Evolutionary conservation across 2,329 filamentous ascomycete genomes (phyloP), one percentile per base, ranked within the genome.

Genomic region (Zasmidium angulare): DNA sequence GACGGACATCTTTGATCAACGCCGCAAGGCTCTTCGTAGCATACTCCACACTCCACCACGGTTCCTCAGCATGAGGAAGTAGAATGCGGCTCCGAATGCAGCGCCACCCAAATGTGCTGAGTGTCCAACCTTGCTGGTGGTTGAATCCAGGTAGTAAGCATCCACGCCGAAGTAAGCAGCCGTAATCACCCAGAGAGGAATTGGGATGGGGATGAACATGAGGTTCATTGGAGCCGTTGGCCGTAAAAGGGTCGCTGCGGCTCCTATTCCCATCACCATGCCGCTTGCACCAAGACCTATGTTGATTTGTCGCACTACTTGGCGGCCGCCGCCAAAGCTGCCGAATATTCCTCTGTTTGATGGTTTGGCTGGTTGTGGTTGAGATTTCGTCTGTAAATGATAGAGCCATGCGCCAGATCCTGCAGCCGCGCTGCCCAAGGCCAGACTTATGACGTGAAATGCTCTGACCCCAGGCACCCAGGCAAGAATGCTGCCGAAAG

Each of bases 91-190:
- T 0, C 79, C 79, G 64, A 77, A 79, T 0, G 68, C 68, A 20
- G 72, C 54, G 0, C 79, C 79, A 3, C 79, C 79, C 14, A 81
- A 56, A 71, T 81, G 79, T 7, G 77, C 79, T 19, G 74, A 69
- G 69, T 81, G 79, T 3, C 68, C 77, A 9, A 75, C 62, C 3
- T 52, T 59, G 19, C 65, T 70, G 10, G 59, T 67, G 3, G 62
- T 49, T 36, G 65, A 61, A 53, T 75, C 70, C 36, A 80, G 43
- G 59, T 71, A 72, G 60, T 72, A 78, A 1, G 72, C 67, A 66
- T 81, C 78, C 36, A 74, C 68, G 0, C 69, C 66, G 1, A 73
- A 72, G 62, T 76, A 80, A 1, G 67, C 72, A 0, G 62, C 55
- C 2, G 74, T 72, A 20, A 76, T 29, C 0, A 66, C 63, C 71